Evolutionary conservation across 805 yeast genomes (phyloP).

Genomic region (Wickerhamiella cacticola): DNA sequence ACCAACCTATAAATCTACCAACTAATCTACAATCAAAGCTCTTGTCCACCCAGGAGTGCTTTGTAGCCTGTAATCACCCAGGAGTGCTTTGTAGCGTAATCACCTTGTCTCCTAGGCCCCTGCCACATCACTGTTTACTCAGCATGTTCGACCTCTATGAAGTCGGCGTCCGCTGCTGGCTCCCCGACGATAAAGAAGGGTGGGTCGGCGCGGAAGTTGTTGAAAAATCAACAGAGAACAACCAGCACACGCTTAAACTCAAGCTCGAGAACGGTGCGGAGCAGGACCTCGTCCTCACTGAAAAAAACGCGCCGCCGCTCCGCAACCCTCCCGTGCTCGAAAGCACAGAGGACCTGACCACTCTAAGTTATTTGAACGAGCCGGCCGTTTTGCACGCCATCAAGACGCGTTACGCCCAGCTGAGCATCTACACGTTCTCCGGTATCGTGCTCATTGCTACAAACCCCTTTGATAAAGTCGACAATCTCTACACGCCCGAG

Average conservation of each 20-base stretch:
- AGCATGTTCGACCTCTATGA: slow-evolving; percentile 23
- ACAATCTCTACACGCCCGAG: slow-evolving; percentile 80
- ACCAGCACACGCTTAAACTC: slow-evolving; percentile 40
- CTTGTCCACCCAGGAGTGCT: no score
- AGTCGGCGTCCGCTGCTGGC: slow-evolving; percentile 47
- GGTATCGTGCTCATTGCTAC: slow-evolving; percentile 96
- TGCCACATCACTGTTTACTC: slow-evolving; percentile 10
- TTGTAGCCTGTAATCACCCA: no score
- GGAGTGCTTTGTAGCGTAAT: background rate
- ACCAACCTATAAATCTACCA: no score
- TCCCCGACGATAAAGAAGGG: slow-evolving; percentile 58
- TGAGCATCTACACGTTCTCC: slow-evolving; percentile 87
- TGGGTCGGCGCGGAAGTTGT: slow-evolving; percentile 63
- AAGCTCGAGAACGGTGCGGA: slow-evolving; percentile 32
- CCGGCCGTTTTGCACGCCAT: slow-evolving; percentile 95
- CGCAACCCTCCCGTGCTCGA: slow-evolving; percentile 82
- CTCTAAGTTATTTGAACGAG: slow-evolving; percentile 83
- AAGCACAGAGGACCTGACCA: slow-evolving; percentile 88
- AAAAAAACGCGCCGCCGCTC: slow-evolving; percentile 59
- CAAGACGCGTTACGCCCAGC: slow-evolving; percentile 73
- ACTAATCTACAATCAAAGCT: no score
- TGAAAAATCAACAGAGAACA: slow-evolving; percentile 33
- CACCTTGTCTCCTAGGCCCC: background rate
- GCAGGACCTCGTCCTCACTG: slow-evolving; percentile 22
- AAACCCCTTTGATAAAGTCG: slow-evolving; percentile 88